Percentiles rank a stretch among this genome's conserved stretches.
Evolutionary conservation across 106 monocot genomes (phyloP).

Genomic region (Hemerocallis citrina): DNA sequence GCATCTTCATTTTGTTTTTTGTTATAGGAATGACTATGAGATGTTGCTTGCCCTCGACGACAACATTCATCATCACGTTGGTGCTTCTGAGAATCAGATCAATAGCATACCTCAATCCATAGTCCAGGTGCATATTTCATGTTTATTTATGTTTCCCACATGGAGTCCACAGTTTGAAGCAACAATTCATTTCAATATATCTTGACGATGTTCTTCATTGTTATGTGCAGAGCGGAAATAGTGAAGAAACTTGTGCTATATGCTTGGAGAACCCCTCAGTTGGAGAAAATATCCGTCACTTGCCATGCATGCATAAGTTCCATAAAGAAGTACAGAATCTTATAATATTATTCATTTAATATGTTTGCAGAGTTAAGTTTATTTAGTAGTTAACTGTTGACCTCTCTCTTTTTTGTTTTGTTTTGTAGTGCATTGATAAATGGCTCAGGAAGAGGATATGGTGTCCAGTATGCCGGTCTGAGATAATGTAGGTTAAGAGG

Average conservation of each 20-base stretch:
- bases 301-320: conserved; percentile 89
- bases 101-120: conserved; percentile 64
- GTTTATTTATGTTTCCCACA: too few species aligned
- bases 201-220: too few species aligned
- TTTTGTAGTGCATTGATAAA: conserved; percentile 76
- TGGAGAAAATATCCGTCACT: conserved; percentile 74
- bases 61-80: conserved; percentile 38
- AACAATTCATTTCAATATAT: too few species aligned
- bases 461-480: conserved; percentile 85
- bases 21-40: conserved; percentile 59
- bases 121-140: conserved; percentile 41
- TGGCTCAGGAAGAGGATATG: conserved; percentile 75
- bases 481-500: too few species aligned
- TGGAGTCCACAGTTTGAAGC: too few species aligned
- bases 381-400: background rate
- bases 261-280: conserved; percentile 60
- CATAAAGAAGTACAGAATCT: conserved; percentile 67
- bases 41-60: conserved; percentile 54
- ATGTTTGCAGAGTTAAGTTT: background rate
- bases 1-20: background rate
- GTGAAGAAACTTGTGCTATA: conserved; percentile 68
- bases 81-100: conserved; percentile 66
- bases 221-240: too few species aligned
- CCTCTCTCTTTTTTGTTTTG: too few species aligned
- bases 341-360: background rate